Evolutionary conservation across 768 basidiomycete genomes (phyloP).

Genomic region (Ramaria sp.): DNA sequence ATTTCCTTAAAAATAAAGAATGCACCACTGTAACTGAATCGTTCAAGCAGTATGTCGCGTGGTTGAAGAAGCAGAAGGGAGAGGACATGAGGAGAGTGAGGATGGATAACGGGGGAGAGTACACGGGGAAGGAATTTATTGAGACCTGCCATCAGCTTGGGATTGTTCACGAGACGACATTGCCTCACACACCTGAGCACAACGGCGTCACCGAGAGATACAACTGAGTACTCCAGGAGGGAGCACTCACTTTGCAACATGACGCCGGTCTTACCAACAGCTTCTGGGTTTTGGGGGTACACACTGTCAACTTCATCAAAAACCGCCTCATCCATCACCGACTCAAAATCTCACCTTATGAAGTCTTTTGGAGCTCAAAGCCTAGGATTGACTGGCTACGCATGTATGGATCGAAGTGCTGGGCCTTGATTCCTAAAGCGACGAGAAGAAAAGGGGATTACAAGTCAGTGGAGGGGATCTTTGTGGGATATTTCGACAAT

Average conservation of each 20-base stretch:
- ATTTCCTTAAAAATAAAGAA: too few species aligned
- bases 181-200: conserved; percentile 20
- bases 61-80: neutral
- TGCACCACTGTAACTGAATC: neutral
- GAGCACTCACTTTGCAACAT: conserved; percentile 15
- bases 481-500: neutral
- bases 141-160: conserved; percentile 13
- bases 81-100: neutral
- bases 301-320: neutral
- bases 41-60: neutral
- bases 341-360: conserved; percentile 13
- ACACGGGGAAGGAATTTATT: conserved; percentile 16
- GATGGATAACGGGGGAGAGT: conserved; percentile 22
- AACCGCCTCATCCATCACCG: neutral
- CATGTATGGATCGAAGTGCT: neutral
- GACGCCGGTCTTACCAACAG: conserved; percentile 15
- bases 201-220: conserved; percentile 23
- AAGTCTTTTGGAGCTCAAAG: conserved; percentile 16
- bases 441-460: neutral
- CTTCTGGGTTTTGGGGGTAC: conserved; percentile 10
- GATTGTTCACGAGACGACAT: conserved; percentile 16
- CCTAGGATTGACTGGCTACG: conserved; percentile 9
- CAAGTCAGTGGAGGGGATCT: neutral
- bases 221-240: conserved; percentile 20
- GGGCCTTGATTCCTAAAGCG: too few species aligned